A percentile compares a stretch with the other conserved stretches of the same genome.
These are phyloP conservation scores for Pisolithus orientalis DNA, from an alignment of 768 basidiomycete genomes.

Conservation along the genomic window DNA sequence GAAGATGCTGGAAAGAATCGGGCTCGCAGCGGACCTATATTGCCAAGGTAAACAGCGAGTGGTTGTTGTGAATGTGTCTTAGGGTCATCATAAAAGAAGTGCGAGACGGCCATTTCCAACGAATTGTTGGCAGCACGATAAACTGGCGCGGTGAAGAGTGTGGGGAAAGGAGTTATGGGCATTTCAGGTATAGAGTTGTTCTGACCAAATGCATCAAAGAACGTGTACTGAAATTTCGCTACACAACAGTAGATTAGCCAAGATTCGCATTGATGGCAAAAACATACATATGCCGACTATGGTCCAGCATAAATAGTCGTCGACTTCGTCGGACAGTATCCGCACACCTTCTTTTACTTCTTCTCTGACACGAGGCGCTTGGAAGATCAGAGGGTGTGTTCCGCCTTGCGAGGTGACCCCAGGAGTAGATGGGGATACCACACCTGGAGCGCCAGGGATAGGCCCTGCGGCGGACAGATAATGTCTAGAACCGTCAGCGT, in stretches of 20 bases:
- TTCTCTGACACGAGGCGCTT: slow-evolving; percentile 72
- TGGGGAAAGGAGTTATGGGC: slow-evolving; percentile 88
- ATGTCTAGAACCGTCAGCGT: slow-evolving; percentile 75
- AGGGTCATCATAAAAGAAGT: slow-evolving; percentile 80
- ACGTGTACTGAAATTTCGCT: slow-evolving; percentile 94
- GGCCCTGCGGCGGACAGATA: slow-evolving; percentile 89
- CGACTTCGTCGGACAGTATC: slow-evolving; percentile 79
- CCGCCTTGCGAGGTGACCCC: slow-evolving; percentile 71
- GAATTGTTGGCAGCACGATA: slow-evolving; percentile 68
- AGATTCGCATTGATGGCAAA: slow-evolving; percentile 5
- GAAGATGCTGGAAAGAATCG: slow-evolving; percentile 71
- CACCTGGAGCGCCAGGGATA: slow-evolving; percentile 67
- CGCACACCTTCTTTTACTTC: slow-evolving; percentile 75
- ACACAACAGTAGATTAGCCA: slow-evolving; percentile 15
- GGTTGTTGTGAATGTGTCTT: slow-evolving; percentile 59
- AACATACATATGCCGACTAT: slow-evolving; percentile 89
- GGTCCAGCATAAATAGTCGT: slow-evolving; percentile 94
- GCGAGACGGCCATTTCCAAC: slow-evolving; percentile 79
- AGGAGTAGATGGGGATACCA: slow-evolving; percentile 63
- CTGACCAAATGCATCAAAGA: slow-evolving; percentile 84
- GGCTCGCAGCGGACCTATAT: slow-evolving; percentile 77
- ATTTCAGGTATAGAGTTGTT: slow-evolving; percentile 69
- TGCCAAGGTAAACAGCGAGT: slow-evolving; percentile 84
- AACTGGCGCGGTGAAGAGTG: slow-evolving; percentile 71
- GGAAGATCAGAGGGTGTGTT: slow-evolving; percentile 76